Conservation (phyloP, 352 stramenopile species). For the Globisporangium cylindrosporum region DNA sequence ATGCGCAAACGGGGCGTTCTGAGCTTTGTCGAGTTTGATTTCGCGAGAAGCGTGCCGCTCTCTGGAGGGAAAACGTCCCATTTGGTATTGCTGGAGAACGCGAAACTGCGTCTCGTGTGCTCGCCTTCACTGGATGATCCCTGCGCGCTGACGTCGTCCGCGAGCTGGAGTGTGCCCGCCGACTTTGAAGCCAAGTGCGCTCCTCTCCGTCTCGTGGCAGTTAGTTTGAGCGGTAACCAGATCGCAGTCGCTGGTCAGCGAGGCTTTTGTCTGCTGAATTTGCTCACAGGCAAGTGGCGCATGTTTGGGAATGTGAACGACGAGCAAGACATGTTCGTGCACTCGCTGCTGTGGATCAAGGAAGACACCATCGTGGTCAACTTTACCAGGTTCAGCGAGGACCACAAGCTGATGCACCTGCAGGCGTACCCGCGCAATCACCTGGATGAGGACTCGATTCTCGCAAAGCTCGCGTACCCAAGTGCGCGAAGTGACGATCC, state of each 20-base stretch:
- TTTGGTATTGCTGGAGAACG: constrained; percentile 54
- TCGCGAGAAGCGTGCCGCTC: constrained; percentile 50
- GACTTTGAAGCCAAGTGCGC: constrained; percentile 63
- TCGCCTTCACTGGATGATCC: constrained; percentile 57
- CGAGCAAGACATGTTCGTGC: constrained; percentile 71
- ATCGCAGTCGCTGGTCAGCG: constrained; percentile 67
- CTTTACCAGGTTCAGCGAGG: constrained; percentile 57
- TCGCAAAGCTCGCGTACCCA: constrained; percentile 45
- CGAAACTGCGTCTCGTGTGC: constrained; percentile 47
- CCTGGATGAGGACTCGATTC: constrained; percentile 60
- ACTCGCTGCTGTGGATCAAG: constrained; percentile 58
- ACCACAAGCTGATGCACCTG: constrained; percentile 54
- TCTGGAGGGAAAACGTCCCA: constrained; percentile 39
- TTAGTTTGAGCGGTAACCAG: constrained; percentile 54
- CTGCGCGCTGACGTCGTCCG: constrained; percentile 54
- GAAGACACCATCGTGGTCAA: constrained; percentile 67
- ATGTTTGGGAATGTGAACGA: constrained; percentile 86
- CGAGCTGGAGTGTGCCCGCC: constrained; percentile 51
- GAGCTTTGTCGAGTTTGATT: constrained; percentile 64
- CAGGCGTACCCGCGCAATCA: constrained; percentile 75
- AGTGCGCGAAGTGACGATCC: constrained; percentile 13
- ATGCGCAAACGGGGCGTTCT: constrained; percentile 25
- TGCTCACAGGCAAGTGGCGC: constrained; percentile 68
- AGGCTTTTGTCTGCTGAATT: constrained; percentile 74
- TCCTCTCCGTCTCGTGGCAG: constrained; percentile 55